These are phyloP conservation scores for Scheffersomyces amazonensis DNA, from an alignment of 805 yeast genomes.

Conservation along the genomic window DNA sequence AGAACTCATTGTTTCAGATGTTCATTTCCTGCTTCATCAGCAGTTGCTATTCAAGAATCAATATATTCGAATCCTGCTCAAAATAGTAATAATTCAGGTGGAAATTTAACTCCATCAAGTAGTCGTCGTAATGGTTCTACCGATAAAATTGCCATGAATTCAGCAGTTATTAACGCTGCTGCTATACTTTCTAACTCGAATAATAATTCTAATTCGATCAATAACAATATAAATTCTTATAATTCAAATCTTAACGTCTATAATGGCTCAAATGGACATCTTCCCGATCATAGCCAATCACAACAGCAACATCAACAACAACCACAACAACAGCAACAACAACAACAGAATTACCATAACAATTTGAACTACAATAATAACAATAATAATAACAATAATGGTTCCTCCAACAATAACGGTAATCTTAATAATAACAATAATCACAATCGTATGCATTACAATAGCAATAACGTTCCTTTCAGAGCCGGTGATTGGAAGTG, in stretches of 20 bases:
- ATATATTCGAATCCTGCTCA: constrained; percentile 28
- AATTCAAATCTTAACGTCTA: not conserved
- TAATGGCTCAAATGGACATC: constrained; percentile 2
- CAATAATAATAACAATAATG: constrained; percentile 11
- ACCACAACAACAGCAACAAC: constrained; percentile 11
- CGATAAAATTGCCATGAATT: constrained; percentile 14
- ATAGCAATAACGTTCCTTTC: constrained; percentile 70
- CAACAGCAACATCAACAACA: constrained; percentile 5
- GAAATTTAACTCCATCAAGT: not conserved
- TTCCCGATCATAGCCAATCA: not conserved
- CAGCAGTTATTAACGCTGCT: constrained; percentile 11
- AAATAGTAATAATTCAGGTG: not conserved
- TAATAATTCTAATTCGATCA: not conserved
- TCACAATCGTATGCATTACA: constrained; percentile 13
- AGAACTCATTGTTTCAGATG: constrained; percentile 93
- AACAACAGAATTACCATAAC: constrained; percentile 2
- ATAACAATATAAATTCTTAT: not conserved
- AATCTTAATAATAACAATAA: constrained; percentile 9
- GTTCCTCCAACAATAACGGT: constrained; percentile 7
- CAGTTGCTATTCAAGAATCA: constrained; percentile 67
- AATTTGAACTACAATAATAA: constrained; percentile 5
- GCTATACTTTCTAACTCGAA: constrained; percentile 3
- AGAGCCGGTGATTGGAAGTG: constrained; percentile 98
- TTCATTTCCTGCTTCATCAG: constrained; percentile 78
- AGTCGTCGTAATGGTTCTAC: constrained; percentile 7